Conservation (phyloP, 1,284 basidiomycete genomes). For the Flammula alnicola region DNA sequence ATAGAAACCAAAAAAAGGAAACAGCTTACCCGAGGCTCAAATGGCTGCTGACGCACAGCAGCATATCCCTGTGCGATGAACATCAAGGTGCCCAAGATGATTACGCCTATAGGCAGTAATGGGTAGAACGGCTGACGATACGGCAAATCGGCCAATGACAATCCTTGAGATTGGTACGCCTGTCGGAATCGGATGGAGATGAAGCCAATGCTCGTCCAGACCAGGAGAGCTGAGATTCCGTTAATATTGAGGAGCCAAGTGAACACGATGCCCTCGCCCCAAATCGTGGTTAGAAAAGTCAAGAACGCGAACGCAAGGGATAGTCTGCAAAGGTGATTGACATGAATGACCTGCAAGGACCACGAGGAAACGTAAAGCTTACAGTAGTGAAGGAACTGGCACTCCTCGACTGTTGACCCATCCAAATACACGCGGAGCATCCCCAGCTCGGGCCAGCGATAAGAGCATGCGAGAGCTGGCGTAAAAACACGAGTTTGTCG, state of each 20-base stretch:
- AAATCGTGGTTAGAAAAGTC: conserved; percentile 58
- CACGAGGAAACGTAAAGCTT: conserved; percentile 23
- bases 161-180: conserved; percentile 47
- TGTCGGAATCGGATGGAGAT: conserved; percentile 56
- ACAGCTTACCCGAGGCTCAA: conserved; percentile 32
- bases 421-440: conserved; percentile 52
- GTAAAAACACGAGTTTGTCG: conserved; percentile 65
- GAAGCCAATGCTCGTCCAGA: conserved; percentile 62
- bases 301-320: conserved; percentile 49
- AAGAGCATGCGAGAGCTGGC: conserved; percentile 67
- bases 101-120: conserved; percentile 46
- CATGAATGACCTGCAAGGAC: too few species aligned
- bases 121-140: conserved; percentile 54
- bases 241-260: conserved; percentile 70
- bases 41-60: conserved; percentile 35
- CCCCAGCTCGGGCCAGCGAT: conserved; percentile 51
- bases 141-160: conserved; percentile 46
- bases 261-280: conserved; percentile 58
- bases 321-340: background rate
- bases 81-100: conserved; percentile 50
- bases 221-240: conserved; percentile 70
- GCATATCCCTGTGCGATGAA: conserved; percentile 57
- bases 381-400: conserved; percentile 58
- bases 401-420: conserved; percentile 67
- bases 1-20: too few species aligned